Percentiles rank a stretch among this genome's conserved stretches.
Conservation (phyloP, 2,329 filamentous ascomycete species). For the Huntiella decipiens region DNA sequence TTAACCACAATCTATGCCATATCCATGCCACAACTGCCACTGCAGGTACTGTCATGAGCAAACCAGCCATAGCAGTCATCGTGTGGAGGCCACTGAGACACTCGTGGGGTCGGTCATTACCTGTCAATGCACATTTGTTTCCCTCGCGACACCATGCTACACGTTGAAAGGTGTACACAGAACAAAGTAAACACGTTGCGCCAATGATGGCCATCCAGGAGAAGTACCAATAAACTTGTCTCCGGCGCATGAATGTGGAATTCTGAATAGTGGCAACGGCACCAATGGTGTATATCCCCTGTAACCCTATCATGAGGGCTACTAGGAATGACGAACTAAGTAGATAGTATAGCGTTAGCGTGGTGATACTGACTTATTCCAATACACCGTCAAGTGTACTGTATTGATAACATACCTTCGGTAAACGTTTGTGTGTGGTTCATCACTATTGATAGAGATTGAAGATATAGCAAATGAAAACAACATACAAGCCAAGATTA, state of each 20-base stretch:
- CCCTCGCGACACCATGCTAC: constrained; percentile 1
- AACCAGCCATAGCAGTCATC: constrained; percentile 3
- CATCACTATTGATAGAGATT: constrained; percentile 4
- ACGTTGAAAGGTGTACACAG: constrained; percentile 4
- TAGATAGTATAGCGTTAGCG: background rate
- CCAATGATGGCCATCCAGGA: background rate
- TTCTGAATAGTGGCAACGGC: background rate
- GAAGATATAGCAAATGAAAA: constrained; percentile 6
- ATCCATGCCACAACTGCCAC: background rate
- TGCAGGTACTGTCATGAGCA: background rate
- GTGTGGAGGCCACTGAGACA: constrained; percentile 3
- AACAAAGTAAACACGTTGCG: background rate
- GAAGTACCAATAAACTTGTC: background rate
- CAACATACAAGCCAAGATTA: background rate
- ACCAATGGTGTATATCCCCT: background rate
- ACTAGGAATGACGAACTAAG: constrained; percentile 4
- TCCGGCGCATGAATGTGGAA: background rate
- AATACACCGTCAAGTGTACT: background rate
- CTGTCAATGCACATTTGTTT: background rate
- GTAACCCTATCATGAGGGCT: constrained; percentile 3
- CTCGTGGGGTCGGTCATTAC: background rate
- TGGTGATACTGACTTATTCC: background rate
- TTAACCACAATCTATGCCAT: background rate
- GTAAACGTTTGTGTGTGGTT: background rate
- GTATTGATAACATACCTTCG: background rate